These are phyloP conservation scores for Quercus parvula DNA, from an alignment of 306 rosid genomes.

Conservation along the genomic window DNA sequence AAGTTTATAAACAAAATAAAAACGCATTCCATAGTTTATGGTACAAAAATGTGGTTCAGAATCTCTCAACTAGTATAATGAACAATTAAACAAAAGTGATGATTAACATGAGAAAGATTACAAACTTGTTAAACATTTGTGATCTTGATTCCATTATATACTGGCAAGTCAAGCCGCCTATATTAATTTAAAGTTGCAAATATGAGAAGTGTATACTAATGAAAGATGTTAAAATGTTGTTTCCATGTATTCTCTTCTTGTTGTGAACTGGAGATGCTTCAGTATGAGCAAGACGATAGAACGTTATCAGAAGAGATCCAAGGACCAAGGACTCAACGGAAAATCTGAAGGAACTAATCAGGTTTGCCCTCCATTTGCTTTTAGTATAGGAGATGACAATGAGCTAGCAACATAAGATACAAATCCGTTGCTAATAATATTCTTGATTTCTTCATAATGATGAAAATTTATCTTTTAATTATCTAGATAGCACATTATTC, in stretches of 20 bases:
- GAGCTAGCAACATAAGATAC: background rate
- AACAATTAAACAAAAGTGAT: background rate
- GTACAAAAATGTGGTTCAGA: too few relatives aligned
- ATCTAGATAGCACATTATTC: too few relatives aligned
- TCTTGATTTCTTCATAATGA: background rate
- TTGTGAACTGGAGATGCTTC: constrained; percentile 37
- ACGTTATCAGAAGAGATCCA: constrained; percentile 63
- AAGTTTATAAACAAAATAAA: too few relatives aligned
- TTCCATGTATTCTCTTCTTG: background rate
- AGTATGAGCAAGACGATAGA: constrained; percentile 73
- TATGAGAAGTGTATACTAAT: background rate
- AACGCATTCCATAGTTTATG: too few relatives aligned
- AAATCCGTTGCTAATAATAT: background rate
- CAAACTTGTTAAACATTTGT: background rate
- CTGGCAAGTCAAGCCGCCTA: background rate
- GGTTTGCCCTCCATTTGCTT: constrained; percentile 34
- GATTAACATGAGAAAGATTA: background rate
- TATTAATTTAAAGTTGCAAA: background rate
- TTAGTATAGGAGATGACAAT: background rate
- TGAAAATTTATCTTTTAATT: background rate
- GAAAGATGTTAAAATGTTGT: background rate
- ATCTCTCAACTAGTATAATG: background rate
- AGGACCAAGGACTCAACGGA: constrained; percentile 34
- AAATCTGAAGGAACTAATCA: constrained; percentile 43
- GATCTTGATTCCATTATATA: background rate